Evolutionary conservation across 1,284 basidiomycete species (phyloP).

Genomic region (Dichomitus squalens): DNA sequence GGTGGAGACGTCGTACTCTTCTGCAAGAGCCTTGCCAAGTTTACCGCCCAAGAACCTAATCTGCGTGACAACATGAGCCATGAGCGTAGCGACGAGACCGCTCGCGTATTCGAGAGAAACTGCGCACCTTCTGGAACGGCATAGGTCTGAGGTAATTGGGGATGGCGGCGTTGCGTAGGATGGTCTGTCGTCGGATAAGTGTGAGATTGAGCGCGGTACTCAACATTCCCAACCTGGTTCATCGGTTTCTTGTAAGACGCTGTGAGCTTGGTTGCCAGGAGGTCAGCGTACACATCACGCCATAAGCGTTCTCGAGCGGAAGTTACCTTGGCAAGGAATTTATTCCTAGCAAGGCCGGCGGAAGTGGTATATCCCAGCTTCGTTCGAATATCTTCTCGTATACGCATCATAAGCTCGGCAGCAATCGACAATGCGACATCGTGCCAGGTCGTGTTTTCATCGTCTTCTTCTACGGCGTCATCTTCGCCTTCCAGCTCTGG

Average conservation of each 20-base stretch:
- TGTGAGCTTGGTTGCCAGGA: slow-evolving; percentile 55
- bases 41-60: slow-evolving; percentile 97
- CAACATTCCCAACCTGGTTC: slow-evolving; percentile 57
- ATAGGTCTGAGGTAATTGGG: slow-evolving; percentile 81
- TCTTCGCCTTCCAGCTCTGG: slow-evolving; percentile 19
- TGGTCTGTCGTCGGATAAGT: slow-evolving; percentile 51
- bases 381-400: slow-evolving; percentile 68
- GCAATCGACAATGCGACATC: slow-evolving; percentile 91
- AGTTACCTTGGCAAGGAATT: slow-evolving; percentile 87
- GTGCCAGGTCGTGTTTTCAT: slow-evolving; percentile 71
- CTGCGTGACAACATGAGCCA: slow-evolving; percentile 40
- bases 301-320: not conserved
- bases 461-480: slow-evolving; percentile 33
- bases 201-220: not conserved
- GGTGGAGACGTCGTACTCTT: slow-evolving; percentile 86
- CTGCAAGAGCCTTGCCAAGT: slow-evolving; percentile 85
- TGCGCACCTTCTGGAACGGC: slow-evolving; percentile 81
- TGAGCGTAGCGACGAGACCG: not conserved
- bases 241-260: slow-evolving; percentile 92
- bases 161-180: slow-evolving; percentile 82
- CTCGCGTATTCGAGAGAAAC: not conserved
- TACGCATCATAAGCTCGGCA: slow-evolving; percentile 85
- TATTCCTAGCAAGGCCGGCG: slow-evolving; percentile 93
- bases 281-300: not conserved
- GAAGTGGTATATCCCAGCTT: slow-evolving; percentile 93